Conservation (phyloP, 768 basidiomycete species). For the Coprinopsis strossmayeri region DNA sequence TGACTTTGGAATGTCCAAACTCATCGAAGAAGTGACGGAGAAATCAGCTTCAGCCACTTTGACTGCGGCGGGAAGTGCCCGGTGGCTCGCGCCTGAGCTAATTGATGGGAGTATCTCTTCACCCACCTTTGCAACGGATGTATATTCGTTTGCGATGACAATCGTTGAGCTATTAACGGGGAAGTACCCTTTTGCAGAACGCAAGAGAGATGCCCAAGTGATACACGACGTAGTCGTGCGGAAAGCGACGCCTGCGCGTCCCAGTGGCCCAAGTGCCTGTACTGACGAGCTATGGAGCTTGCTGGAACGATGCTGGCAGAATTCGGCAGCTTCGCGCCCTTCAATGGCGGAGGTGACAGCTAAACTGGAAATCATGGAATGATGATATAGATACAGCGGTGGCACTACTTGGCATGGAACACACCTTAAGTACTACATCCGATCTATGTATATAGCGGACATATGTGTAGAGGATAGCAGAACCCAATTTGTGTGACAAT, state of each 20-base stretch:
- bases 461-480: neutral
- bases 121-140: constrained; percentile 43
- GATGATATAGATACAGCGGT: constrained; percentile 5
- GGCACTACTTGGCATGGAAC: too few species aligned
- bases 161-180: constrained; percentile 52
- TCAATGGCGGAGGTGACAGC: constrained; percentile 30
- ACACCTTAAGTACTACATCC: too few species aligned
- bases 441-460: too few species aligned
- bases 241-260: constrained; percentile 35
- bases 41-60: constrained; percentile 38
- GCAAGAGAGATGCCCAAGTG: constrained; percentile 43
- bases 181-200: constrained; percentile 44
- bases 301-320: constrained; percentile 42
- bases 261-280: constrained; percentile 34
- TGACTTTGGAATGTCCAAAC: constrained; percentile 60
- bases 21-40: constrained; percentile 53
- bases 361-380: constrained; percentile 6
- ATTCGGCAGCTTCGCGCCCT: constrained; percentile 30
- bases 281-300: constrained; percentile 42
- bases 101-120: constrained; percentile 34
- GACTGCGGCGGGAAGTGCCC: constrained; percentile 40
- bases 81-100: constrained; percentile 61
- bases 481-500: neutral
- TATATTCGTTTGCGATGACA: constrained; percentile 57
- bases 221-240: constrained; percentile 35